Conservation (phyloP, 2,329 filamentous ascomycete species). For the Hypoxylon sp. region DNA sequence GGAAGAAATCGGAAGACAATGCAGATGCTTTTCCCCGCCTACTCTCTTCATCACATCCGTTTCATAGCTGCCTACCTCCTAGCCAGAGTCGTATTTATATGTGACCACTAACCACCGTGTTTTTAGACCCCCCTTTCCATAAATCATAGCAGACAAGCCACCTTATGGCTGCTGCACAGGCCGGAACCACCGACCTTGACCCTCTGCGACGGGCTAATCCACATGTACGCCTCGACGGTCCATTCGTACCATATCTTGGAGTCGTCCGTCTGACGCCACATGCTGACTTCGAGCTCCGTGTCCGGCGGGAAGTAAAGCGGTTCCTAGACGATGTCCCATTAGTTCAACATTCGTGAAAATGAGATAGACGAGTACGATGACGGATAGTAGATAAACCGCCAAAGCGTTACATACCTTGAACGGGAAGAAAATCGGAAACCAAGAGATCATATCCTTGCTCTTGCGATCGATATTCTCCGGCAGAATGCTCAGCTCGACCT, state of each 20-base stretch:
- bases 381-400: not conserved
- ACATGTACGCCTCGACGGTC: slow-evolving; percentile 85
- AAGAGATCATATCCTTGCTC: slow-evolving; percentile 98
- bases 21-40: slow-evolving; percentile 30
- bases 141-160: slow-evolving; percentile 73
- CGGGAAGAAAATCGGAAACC: slow-evolving; percentile 99
- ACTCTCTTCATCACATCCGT: not conserved
- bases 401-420: slow-evolving; percentile 74
- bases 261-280: slow-evolving; percentile 97
- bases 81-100: too few relatives aligned
- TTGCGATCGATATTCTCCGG: slow-evolving; percentile 91
- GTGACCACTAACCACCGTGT: too few relatives aligned
- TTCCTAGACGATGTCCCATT: slow-evolving; percentile 60
- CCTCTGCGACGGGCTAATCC: slow-evolving; percentile 65
- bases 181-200: slow-evolving; percentile 73
- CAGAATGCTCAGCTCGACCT: slow-evolving; percentile 89
- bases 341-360: slow-evolving; percentile 4
- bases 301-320: slow-evolving; percentile 87
- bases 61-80: too few relatives aligned
- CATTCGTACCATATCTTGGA: slow-evolving; percentile 99
- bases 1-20: slow-evolving; percentile 22
- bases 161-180: slow-evolving; percentile 72
- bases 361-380: not conserved
- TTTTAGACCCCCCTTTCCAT: too few relatives aligned
- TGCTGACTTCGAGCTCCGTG: slow-evolving; percentile 86